Evolutionary conservation across 768 basidiomycete species (phyloP).

Genomic region (Boletus patriciae): DNA sequence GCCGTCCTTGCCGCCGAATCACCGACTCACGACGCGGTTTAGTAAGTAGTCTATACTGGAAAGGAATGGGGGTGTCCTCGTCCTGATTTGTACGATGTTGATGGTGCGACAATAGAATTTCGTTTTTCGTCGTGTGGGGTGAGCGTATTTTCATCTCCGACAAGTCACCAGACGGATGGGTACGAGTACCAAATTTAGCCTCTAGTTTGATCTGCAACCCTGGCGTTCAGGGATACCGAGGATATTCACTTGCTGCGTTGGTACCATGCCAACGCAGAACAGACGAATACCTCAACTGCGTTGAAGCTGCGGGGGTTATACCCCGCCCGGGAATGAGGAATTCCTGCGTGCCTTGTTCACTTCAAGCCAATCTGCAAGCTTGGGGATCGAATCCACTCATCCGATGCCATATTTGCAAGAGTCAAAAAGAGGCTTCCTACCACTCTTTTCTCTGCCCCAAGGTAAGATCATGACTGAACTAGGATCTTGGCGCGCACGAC

Average conservation of each 20-base stretch:
- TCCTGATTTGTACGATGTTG: slow-evolving; percentile 18
- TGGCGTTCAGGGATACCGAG: background rate
- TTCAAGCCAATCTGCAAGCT: background rate
- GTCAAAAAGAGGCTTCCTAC: too few relatives aligned
- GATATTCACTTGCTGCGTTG: background rate
- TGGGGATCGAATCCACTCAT: background rate
- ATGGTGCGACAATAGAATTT: slow-evolving; percentile 16
- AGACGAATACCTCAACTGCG: background rate
- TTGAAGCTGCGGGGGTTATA: background rate
- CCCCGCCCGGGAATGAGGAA: background rate
- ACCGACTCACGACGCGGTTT: background rate
- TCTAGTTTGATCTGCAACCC: background rate
- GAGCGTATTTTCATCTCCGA: slow-evolving; percentile 18
- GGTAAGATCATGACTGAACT: too few relatives aligned
- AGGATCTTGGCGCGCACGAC: too few relatives aligned
- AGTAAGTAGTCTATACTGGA: slow-evolving; percentile 16
- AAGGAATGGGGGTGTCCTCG: background rate
- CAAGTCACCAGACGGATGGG: background rate
- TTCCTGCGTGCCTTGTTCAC: background rate
- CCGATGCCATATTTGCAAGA: background rate
- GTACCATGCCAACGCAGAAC: background rate
- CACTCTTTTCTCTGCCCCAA: too few relatives aligned
- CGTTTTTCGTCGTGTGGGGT: background rate
- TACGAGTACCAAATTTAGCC: background rate
- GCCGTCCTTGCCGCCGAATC: background rate